A percentile compares a stretch with the other conserved stretches of the same genome.
These are phyloP conservation scores for Aspergillus awamori DNA, from an alignment of 2,329 filamentous ascomycete species.

Conservation along the genomic window DNA sequence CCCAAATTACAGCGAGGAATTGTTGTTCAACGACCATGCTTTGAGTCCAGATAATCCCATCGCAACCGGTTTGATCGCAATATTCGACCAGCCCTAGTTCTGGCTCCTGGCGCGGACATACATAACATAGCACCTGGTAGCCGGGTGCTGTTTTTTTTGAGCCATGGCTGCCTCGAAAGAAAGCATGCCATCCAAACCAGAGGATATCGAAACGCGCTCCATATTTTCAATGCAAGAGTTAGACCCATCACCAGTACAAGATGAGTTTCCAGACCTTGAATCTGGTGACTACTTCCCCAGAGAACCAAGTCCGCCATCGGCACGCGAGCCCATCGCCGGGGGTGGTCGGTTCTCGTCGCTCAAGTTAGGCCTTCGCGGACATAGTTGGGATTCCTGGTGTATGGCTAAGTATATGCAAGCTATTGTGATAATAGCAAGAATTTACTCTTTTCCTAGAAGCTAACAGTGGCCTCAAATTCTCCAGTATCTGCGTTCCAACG, in stretches of 20 bases:
- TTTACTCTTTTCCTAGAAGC: neutral
- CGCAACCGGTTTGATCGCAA: neutral
- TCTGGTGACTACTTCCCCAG: conserved; percentile 52
- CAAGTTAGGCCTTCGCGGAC: conserved; percentile 63
- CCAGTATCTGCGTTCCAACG: conserved; percentile 76
- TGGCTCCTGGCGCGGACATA: neutral
- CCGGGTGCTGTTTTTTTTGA: neutral
- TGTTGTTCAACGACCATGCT: neutral
- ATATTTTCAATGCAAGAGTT: conserved; percentile 72
- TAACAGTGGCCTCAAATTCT: neutral
- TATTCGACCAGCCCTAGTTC: neutral
- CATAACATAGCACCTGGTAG: neutral
- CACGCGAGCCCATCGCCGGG: conserved; percentile 9
- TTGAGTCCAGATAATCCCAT: neutral
- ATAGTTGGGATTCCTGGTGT: conserved; percentile 76
- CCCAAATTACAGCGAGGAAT: neutral
- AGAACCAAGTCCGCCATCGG: conserved; percentile 20
- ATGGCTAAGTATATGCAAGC: conserved; percentile 20
- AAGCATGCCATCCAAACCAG: conserved; percentile 22
- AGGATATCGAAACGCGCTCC: conserved; percentile 47
- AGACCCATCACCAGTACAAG: conserved; percentile 79
- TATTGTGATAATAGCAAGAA: neutral
- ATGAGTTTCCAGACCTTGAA: conserved; percentile 51
- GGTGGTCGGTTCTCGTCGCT: conserved; percentile 25
- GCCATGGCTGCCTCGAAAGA: conserved; percentile 23